Evolutionary conservation across 306 rosid species (phyloP).

Genomic region (Phaseolus lunatus): DNA sequence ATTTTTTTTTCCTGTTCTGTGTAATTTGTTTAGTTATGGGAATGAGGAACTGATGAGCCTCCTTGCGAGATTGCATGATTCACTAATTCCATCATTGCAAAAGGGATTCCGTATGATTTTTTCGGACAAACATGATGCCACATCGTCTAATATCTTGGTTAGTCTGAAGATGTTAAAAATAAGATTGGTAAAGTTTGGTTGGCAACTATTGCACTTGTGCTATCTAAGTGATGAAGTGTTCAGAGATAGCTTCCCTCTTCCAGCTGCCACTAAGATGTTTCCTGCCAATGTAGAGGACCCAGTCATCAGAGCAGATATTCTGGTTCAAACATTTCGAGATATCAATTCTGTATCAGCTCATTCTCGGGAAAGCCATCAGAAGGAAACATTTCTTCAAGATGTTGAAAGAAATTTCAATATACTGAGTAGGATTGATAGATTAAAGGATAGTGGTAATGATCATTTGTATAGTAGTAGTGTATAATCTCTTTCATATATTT

Average conservation of each 20-base stretch:
- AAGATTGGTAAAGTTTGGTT: conserved; percentile 83
- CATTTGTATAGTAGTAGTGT: conserved; percentile 1
- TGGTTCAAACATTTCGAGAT: conserved; percentile 87
- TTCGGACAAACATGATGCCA: conserved; percentile 56
- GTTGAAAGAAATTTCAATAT: conserved; percentile 67
- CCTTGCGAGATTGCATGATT: conserved; percentile 91
- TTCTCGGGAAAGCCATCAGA: conserved; percentile 62
- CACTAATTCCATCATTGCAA: conserved; percentile 73
- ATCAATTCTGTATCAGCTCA: conserved; percentile 68
- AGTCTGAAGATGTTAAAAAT: conserved; percentile 79
- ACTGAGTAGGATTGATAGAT: conserved; percentile 62
- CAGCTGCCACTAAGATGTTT: conserved; percentile 80
- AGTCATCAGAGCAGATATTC: conserved; percentile 80
- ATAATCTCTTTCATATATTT: conserved; percentile 34
- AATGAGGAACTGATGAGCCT: conserved; percentile 78
- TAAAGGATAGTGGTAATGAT: conserved; percentile 67
- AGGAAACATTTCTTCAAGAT: conserved; percentile 79
- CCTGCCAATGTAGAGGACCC: conserved; percentile 97
- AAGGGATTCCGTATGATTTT: conserved; percentile 57
- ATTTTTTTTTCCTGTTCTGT: conserved; percentile 36
- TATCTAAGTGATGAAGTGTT: conserved; percentile 83
- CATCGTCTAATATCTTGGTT: conserved; percentile 52
- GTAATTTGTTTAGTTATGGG: conserved; percentile 67
- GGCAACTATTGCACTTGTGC: conserved; percentile 79
- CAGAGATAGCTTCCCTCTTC: conserved; percentile 60